Evolutionary conservation across 202 grass and related monocot genomes (phyloP), one percentile per base, ranked within the genome.

Genomic region (Zizania palustris): DNA sequence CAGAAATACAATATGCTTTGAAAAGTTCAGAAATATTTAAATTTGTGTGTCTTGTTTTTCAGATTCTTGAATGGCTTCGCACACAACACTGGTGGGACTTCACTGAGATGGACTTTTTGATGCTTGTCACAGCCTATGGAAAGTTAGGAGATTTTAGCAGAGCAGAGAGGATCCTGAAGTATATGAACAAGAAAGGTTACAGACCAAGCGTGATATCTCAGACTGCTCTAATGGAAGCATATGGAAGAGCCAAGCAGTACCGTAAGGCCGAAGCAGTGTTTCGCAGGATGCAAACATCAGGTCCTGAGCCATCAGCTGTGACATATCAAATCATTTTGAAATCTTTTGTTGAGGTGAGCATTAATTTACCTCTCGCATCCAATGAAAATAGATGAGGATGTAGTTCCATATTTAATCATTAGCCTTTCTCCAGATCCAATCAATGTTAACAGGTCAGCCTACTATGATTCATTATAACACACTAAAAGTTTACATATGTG

Each of bases 61-160:
- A 98, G 95, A 92, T 98, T 86, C 91, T 95, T 5, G 87, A 98
- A 87, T 98, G 91, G 95, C 89, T 98, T 59, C 88, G 89, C 70
- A 95, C 79, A 14, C 95, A 98, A 42, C 91, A 94, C 63, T 98
- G 91, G 95, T 98, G 95, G 95, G 84, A 83, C 72, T 95, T 98
- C 62, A 86, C 62, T 72, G 87, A 92, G 95, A 98, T 92, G 91
- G 91, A 92, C 73, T 90, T 87, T 85, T 84, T 98, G 55, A 98
- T 98, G 95, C 91, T 94, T 83, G 87, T 92, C 18, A 95, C 95
- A 0, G 91, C 91, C 83, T 94, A 92, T 69, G 91, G 95, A 13
- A 92, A 95, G 72, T 45, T 98, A 50, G 91, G 89, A 16, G 83
- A 93, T 81, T 98, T 90, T 69, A 90, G 75, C 58, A 90, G 69